Conservation (phyloP, 2,329 filamentous ascomycete genomes). For the Xylariales sp. region DNA sequence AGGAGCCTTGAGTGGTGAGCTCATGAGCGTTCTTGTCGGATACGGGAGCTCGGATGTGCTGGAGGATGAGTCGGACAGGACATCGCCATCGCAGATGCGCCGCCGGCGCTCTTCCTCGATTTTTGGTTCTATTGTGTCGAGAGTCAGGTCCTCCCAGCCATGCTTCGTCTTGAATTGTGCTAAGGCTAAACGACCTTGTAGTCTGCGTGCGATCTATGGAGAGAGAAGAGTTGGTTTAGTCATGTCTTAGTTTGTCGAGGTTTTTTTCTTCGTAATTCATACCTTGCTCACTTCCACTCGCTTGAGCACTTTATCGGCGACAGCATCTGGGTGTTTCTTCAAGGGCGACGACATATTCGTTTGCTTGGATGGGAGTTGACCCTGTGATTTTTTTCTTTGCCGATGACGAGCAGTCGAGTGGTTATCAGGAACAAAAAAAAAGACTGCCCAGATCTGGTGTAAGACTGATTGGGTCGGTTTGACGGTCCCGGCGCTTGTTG, state of each 20-base stretch:
- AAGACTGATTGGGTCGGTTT: constrained; percentile 48
- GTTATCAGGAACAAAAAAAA: constrained; percentile 40
- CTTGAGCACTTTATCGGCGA: constrained; percentile 76
- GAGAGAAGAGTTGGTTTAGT: constrained; percentile 40
- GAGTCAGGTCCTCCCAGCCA: constrained; percentile 90
- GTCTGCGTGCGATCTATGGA: constrained; percentile 84
- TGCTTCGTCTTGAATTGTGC: constrained; percentile 98
- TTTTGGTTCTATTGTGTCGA: constrained; percentile 87
- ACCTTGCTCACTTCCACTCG: constrained; percentile 82
- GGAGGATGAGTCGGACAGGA: constrained; percentile 87
- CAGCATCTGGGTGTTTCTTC: constrained; percentile 72
- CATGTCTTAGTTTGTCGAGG: constrained; percentile 13
- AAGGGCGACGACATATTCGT: constrained; percentile 68
- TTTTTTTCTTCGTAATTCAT: constrained; percentile 48
- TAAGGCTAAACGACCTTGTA: constrained; percentile 93
- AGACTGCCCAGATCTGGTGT: constrained; percentile 34
- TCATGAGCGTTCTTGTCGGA: constrained; percentile 76
- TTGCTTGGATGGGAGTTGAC: constrained; percentile 44
- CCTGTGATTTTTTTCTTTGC: neutral
- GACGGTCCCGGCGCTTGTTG: constrained; percentile 48
- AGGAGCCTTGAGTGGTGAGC: constrained; percentile 82
- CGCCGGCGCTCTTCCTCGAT: constrained; percentile 82
- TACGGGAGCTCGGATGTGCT: constrained; percentile 82
- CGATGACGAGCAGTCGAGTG: constrained; percentile 38
- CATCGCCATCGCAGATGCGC: constrained; percentile 76